Evolutionary conservation across 1,139 yeast species (phyloP).

Genomic region (Kazachstania sp.): DNA sequence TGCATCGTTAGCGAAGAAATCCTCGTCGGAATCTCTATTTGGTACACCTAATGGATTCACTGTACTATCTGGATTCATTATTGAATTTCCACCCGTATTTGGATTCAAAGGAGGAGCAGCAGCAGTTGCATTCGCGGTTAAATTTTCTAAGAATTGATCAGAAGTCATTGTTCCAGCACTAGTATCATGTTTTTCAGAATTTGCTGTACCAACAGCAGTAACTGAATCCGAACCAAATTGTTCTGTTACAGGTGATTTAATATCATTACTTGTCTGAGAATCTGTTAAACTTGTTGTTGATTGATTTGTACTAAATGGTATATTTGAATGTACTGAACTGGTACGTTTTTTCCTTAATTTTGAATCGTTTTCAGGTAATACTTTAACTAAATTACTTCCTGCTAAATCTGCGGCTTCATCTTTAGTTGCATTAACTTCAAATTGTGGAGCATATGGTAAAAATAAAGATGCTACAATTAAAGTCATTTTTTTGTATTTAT

Average conservation of each 20-base stretch:
- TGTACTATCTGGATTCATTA: neutral
- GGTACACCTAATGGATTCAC: neutral
- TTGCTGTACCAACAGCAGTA: conserved; percentile 8
- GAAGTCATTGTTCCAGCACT: conserved; percentile 13
- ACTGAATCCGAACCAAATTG: neutral
- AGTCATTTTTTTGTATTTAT: conserved; percentile 20
- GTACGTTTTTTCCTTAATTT: conserved; percentile 12
- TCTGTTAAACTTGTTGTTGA: neutral
- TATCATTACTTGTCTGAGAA: neutral
- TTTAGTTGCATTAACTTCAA: conserved; percentile 24
- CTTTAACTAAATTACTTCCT: conserved; percentile 21
- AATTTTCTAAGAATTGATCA: conserved; percentile 28
- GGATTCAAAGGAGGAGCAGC: conserved; percentile 11
- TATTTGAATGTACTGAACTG: conserved; percentile 20
- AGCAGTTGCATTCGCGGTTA: conserved; percentile 28
- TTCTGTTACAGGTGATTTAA: neutral
- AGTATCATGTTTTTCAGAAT: conserved; percentile 8
- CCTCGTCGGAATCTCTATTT: conserved; percentile 21
- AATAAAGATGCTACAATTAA: conserved; percentile 30
- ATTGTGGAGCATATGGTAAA: conserved; percentile 30
- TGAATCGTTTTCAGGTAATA: conserved; percentile 8
- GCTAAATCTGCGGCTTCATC: conserved; percentile 17
- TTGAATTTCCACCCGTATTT: neutral
- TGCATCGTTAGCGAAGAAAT: conserved; percentile 16
- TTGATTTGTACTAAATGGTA: conserved; percentile 9